Conservation (phyloP, 768 basidiomycete species). For the Auriscalpium orientale region DNA sequence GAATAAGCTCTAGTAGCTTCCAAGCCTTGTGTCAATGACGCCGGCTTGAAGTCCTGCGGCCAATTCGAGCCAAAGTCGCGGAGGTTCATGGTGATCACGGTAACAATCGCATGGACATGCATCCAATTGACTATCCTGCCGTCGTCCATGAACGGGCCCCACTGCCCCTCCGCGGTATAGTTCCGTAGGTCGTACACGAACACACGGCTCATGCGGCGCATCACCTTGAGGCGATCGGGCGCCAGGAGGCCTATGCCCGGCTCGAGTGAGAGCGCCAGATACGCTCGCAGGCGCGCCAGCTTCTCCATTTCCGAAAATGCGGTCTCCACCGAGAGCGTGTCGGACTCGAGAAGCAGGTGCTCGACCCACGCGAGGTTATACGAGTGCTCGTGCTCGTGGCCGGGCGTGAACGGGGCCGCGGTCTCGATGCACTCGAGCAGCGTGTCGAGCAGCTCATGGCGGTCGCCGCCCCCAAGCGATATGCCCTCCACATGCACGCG, state of each 20-base stretch:
- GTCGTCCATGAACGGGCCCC: constrained; percentile 47
- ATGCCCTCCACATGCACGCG: constrained; percentile 10
- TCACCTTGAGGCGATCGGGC: constrained; percentile 18
- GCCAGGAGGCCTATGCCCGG: constrained; percentile 18
- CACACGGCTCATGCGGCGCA: constrained; percentile 43
- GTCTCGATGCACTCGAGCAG: constrained; percentile 6
- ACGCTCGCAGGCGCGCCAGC: constrained; percentile 39
- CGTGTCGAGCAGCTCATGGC: constrained; percentile 4
- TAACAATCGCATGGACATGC: constrained; percentile 53
- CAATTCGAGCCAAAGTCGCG: constrained; percentile 26
- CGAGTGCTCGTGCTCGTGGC: background rate
- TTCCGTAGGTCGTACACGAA: constrained; percentile 61
- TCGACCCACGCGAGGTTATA: constrained; percentile 7
- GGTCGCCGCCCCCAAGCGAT: constrained; percentile 7
- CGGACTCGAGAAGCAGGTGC: background rate
- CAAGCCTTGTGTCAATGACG: constrained; percentile 25
- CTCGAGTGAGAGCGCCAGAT: constrained; percentile 39
- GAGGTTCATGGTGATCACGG: constrained; percentile 46
- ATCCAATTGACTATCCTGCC: constrained; percentile 49
- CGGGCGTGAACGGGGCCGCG: constrained; percentile 1
- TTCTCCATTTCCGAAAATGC: constrained; percentile 29
- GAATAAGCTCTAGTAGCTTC: constrained; percentile 48
- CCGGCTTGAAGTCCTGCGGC: constrained; percentile 9
- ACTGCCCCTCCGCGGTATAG: constrained; percentile 41
- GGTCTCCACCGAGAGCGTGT: constrained; percentile 22